Percentiles rank a stretch among this genome's conserved stretches.
phyloP scores from a whole-genome alignment of 257 asterid species.

The Rehmannia glutinosa region DNA sequence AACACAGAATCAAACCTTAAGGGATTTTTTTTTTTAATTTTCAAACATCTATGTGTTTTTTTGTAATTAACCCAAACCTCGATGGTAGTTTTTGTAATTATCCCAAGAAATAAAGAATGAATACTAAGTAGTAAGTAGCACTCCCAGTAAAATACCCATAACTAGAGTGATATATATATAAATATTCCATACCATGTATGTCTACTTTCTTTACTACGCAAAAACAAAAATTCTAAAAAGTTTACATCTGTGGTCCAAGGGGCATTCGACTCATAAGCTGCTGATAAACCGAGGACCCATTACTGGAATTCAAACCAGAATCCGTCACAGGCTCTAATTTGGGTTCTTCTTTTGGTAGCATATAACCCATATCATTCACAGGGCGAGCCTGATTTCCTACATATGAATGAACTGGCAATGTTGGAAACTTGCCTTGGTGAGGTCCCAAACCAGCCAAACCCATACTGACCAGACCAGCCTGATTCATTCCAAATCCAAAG shows the following conservation, averaged over 20 bases:
- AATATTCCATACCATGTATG: conserved; percentile 1
- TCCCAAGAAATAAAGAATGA: conserved; percentile 16
- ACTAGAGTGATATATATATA: conserved; percentile 1
- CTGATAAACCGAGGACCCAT: conserved; percentile 46
- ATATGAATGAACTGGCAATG: conserved; percentile 35
- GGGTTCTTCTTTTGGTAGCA: conserved; percentile 57
- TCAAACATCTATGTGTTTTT: no score
- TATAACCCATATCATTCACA: conserved; percentile 31
- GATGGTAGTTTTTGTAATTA: no score
- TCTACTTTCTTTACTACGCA: conserved; percentile 7
- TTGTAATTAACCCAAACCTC: no score
- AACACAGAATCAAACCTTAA: no score
- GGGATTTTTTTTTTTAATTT: no score
- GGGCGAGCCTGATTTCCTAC: conserved; percentile 37
- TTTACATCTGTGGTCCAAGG: conserved; percentile 64
- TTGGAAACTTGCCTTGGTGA: conserved; percentile 37
- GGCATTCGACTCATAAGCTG: conserved; percentile 65
- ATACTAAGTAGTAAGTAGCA: not conserved
- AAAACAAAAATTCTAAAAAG: conserved; percentile 19
- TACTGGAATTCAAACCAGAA: conserved; percentile 37
- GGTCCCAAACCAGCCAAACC: conserved; percentile 43
- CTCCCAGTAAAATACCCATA: conserved; percentile 13
- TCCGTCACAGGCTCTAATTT: conserved; percentile 49
- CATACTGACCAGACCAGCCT: conserved; percentile 31
- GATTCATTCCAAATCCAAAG: conserved; percentile 53